phyloP scores from a whole-genome alignment of 1,284 basidiomycete genomes.

The Ceratobasidium sp. region DNA sequence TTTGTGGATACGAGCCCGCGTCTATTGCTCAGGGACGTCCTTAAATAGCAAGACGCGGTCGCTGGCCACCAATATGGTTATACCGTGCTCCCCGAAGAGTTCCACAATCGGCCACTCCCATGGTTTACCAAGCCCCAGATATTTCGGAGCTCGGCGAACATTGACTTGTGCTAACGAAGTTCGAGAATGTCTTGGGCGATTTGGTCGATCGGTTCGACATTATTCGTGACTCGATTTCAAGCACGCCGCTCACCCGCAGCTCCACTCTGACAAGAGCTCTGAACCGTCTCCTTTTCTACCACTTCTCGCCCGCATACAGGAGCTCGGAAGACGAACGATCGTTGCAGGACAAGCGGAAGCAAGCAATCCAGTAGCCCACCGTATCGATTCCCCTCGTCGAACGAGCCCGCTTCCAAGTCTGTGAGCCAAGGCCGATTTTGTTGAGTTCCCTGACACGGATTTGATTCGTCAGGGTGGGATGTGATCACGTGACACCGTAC shows the following conservation, averaged over 20 bases:
- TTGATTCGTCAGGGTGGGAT: too few species aligned
- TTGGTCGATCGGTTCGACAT: slow-evolving; percentile 35
- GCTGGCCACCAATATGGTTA: slow-evolving; percentile 29
- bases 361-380: slow-evolving; percentile 1
- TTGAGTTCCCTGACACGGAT: too few species aligned
- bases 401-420: slow-evolving; percentile 24
- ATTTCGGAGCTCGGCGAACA: slow-evolving; percentile 33
- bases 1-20: too few species aligned
- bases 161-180: slow-evolving; percentile 31
- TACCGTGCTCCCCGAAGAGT: slow-evolving; percentile 22
- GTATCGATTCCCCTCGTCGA: slow-evolving; percentile 23
- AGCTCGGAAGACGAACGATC: slow-evolving; percentile 26
- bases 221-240: slow-evolving; percentile 27
- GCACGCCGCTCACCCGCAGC: background rate
- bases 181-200: slow-evolving; percentile 36
- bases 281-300: slow-evolving; percentile 29
- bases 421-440: too few species aligned
- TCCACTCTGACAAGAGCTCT: slow-evolving; percentile 9
- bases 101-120: slow-evolving; percentile 18
- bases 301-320: slow-evolving; percentile 2
- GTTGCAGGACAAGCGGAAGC: slow-evolving; percentile 18
- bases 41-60: slow-evolving; percentile 34
- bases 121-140: slow-evolving; percentile 40
- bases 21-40: slow-evolving; percentile 14
- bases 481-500: too few species aligned